Evolutionary conservation across 768 basidiomycete genomes (phyloP), one percentile per base, ranked within the genome.

Genomic region (Mycena vitilis): DNA sequence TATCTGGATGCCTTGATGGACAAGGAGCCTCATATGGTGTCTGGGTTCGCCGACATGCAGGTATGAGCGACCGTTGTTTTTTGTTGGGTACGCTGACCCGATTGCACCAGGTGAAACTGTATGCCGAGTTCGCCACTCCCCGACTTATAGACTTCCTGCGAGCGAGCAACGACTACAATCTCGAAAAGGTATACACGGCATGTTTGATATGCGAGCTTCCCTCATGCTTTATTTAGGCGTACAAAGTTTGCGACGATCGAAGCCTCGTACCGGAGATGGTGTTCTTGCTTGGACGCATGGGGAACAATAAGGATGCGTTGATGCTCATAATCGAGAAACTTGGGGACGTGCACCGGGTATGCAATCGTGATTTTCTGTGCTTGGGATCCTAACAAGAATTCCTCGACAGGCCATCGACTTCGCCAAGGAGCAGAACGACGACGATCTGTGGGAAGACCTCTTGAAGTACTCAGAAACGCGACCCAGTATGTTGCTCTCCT

Each of bases 401-500:
- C 30, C 11, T 0, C 48, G 48, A 0, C 51, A 95, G 95, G 95
- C 97, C 4, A 99, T 99, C 74, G 97, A 98, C 66, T 99, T 99
- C 70, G 97, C 96, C 3, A 97, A 96, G 75, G 96, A 98, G 77
- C 97, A 98, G 78, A 92, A 91, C 60, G 98, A 99, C 70, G 92
- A 96, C 68, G 98, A 99, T 77, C 87, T 99, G 0, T 99, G 97
- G 98, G 97, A 99, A 74, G 97, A 99, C 76, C 85, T 99, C 11
- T 81, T 99, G 34, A 90, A 86, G 67, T 99, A 99, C 74, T 97
- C 96, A 0, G 98, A 99, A 78, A 96, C 94, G 13, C 84, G 95
- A 65, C 98, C 98, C 45, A 81, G 95, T 95, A 62, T 63, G 87
- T 15, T 30, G 30, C 30, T 52, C 34, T 16, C 40, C 15, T 69